Evolutionary conservation across 179 eudicot species (phyloP), one percentile per base, ranked within the genome.

Genomic region (Spinacia oleracea): DNA sequence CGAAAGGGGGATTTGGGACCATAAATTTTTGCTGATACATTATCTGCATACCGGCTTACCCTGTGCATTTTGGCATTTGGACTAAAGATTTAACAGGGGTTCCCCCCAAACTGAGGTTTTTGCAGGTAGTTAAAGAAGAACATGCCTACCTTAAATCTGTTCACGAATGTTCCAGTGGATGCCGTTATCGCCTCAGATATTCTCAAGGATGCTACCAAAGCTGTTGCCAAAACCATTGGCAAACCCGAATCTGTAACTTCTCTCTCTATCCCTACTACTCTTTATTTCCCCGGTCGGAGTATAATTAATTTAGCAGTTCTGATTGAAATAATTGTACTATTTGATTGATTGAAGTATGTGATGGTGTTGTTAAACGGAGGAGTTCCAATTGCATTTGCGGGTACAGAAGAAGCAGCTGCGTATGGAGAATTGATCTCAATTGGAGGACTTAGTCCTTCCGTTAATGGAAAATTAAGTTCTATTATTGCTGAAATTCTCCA

Each of bases 191-290:
- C 91, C 29, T 96, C 98, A 20, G 99, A 96, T 85, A 89, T 93
- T 70, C 98, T 96, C 78, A 96, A 84, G 85, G 99, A 96, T 80
- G 99, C 99, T 50, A 91, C 98, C 69, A 93, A 93, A 89, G 97
- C 93, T 11, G 89, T 96, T 73, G 88, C 98, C 43, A 93, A 96
- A 74, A 92, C 90, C 87, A 88, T 96, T 51, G 89, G 90, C 89
- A 96, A 96, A 72, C 99, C 99, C 6, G 97, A 96, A 76, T 92
- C 97, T 25, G 98, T 94, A 86, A 43, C 9, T 29, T 58, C 23
- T 53, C 32, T 14, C 43, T 23, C 27, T 48, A 23, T 55, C 27
- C 7, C 35, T 23, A 15, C 35, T 23, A 15, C 3, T 56, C 18
- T 35, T 46, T 11, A 21, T 38, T 7, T 51, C 56, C 56, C 56